Evolutionary conservation across 805 yeast species (phyloP).

Genomic region (Maudiozyma serrabonitensis): DNA sequence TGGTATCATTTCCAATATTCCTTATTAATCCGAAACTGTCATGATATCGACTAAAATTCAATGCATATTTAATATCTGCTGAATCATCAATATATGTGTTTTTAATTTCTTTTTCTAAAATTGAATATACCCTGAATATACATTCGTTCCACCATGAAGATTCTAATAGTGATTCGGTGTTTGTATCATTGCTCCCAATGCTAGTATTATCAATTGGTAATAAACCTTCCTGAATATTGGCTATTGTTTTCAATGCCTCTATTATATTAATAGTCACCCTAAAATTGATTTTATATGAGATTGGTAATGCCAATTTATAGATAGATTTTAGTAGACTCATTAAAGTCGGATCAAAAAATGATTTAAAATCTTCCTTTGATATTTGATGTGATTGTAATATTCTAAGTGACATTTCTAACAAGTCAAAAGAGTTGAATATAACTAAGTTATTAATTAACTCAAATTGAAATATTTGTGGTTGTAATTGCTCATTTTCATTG

Average conservation of each 20-base stretch:
- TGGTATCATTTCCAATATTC: constrained; percentile 20
- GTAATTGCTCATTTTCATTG: constrained; percentile 16
- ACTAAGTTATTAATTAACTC: constrained; percentile 43
- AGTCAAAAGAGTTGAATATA: constrained; percentile 44
- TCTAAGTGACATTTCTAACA: constrained; percentile 39
- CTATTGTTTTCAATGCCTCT: constrained; percentile 42
- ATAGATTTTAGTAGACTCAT: constrained; percentile 24
- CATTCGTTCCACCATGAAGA: constrained; percentile 23
- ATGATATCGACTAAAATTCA: constrained; percentile 9
- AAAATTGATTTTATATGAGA: constrained; percentile 39
- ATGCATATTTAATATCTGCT: not conserved
- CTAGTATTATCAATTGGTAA: not conserved
- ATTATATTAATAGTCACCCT: constrained; percentile 42
- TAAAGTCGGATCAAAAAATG: constrained; percentile 16
- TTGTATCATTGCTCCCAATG: not conserved
- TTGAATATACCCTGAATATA: constrained; percentile 15
- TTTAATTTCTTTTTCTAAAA: constrained; percentile 14
- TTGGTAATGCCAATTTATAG: constrained; percentile 36
- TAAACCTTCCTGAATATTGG: constrained; percentile 16
- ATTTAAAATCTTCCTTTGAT: not conserved
- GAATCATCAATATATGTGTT: constrained; percentile 3
- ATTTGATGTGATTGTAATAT: constrained; percentile 15
- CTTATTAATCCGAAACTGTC: constrained; percentile 20
- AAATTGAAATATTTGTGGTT: constrained; percentile 33
- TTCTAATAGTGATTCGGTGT: not conserved